These are phyloP conservation scores for Oryza punctata DNA, from an alignment of 176 grass and related monocot species.

Conservation along the genomic window DNA sequence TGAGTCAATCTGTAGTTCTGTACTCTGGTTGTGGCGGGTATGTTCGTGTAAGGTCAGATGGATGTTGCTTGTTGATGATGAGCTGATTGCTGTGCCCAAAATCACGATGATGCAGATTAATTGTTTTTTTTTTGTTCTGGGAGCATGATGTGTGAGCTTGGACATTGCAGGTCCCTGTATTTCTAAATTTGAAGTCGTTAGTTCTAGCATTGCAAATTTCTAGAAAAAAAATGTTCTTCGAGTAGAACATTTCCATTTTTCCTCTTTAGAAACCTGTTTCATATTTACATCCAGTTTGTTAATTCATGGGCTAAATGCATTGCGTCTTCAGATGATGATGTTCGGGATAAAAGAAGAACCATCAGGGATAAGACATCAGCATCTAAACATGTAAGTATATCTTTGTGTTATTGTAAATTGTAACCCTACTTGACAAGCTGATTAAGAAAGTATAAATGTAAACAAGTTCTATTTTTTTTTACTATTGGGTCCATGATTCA, in stretches of 20 bases:
- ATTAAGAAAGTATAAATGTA: background rate
- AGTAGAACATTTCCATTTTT: background rate
- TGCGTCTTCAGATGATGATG: conserved; percentile 70
- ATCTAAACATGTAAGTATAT: conserved; percentile 71
- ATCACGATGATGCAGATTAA: background rate
- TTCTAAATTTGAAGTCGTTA: background rate
- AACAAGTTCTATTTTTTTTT: background rate
- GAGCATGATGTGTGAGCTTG: background rate
- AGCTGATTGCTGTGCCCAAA: background rate
- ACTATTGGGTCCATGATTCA: conserved; percentile 36
- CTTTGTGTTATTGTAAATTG: conserved; percentile 13
- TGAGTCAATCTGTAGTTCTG: background rate
- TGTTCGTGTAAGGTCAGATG: background rate
- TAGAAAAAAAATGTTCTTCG: background rate
- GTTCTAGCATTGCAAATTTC: background rate
- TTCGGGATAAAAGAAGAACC: conserved; percentile 48
- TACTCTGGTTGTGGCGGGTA: background rate
- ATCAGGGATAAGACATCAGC: conserved; percentile 50
- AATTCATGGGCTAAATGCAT: background rate
- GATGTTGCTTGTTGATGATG: background rate
- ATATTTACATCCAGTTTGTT: background rate
- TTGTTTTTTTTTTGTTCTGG: too few species aligned
- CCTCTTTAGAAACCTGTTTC: background rate
- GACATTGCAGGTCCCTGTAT: background rate
- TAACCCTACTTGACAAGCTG: background rate